These are phyloP conservation scores for Tausonia pullulans DNA, from an alignment of 1,284 basidiomycete genomes.

Conservation along the genomic window DNA sequence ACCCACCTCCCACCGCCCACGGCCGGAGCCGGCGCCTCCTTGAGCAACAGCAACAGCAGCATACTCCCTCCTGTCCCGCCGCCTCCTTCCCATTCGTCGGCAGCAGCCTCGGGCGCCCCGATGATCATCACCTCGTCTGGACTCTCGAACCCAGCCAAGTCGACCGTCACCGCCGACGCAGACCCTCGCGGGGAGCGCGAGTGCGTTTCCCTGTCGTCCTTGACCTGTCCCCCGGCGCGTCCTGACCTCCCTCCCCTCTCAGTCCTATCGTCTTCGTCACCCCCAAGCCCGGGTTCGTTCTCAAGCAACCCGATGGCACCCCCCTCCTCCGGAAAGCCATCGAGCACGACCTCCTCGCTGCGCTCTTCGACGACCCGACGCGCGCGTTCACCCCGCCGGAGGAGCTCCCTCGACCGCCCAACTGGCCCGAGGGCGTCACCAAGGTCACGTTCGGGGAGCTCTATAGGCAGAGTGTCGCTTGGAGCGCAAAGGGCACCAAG, in stretches of 20 bases:
- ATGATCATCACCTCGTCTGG: too few species aligned
- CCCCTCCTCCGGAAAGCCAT: not conserved
- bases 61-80: too few species aligned
- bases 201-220: not conserved
- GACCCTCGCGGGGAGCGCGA: too few species aligned
- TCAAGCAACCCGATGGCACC: constrained; percentile 7
- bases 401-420: constrained; percentile 22
- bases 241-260: not conserved
- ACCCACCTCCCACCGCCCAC: too few species aligned
- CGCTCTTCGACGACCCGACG: constrained; percentile 59
- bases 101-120: too few species aligned
- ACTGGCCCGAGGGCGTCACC: not conserved
- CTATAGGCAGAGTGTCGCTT: constrained; percentile 66
- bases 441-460: constrained; percentile 69
- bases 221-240: not conserved
- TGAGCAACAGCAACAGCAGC: too few species aligned
- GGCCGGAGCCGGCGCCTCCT: too few species aligned
- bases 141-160: too few species aligned
- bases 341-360: constrained; percentile 68
- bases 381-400: constrained; percentile 58
- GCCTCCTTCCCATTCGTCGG: too few species aligned
- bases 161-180: too few species aligned
- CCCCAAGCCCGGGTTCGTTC: constrained; percentile 7
- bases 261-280: not conserved
- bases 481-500: constrained; percentile 72